Base-by-base conservation (phyloP, 768 basidiomycete species). In the Obba rivulosa region DNA sequence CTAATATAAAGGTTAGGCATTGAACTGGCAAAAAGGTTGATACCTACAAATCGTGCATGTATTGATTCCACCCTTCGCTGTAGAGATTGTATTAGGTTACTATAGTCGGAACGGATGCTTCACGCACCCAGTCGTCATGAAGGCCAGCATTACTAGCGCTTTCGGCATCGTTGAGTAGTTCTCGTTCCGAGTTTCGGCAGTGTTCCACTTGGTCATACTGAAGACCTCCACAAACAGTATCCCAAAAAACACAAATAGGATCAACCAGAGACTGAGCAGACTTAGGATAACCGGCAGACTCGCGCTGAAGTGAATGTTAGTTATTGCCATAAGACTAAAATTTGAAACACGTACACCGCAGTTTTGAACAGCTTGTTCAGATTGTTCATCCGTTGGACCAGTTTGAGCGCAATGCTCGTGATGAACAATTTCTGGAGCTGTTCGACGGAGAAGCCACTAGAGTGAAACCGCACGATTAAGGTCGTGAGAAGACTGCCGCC, bases 341-440 rank as follows among this genome's bases (percentile, higher is more conserved):
- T 28, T 34, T 7, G 44, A 46, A 23, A 20, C 24, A 75, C 92
- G 43, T 73, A 95, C 92, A 89, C 79, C 4, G 90, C 88, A 16
- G 92, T 96, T 71, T 97, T 97, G 78, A 97, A 97, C 16, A 98
- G 73, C 69, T 94, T 91, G 60, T 97, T 97, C 53, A 98, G 71
- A 53, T 81, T 82, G 59, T 90, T 83, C 51, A 85, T 85, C 36
- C 87, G 77, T 59, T 97, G 91, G 0, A 96, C 89, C 10, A 98
- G 79, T 65, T 98, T 98, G 77, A 97, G 86, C 0, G 91, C 84
- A 50, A 97, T 91, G 57, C 85, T 81, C 58, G 94, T 92, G 23
- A 98, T 76, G 68, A 98, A 98, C 9, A 97, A 74, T 66, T 92
- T 92, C 59, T 93, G 87, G 1, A 91, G 71, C 52, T 90, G 85